Evolutionary conservation across 306 rosid species (phyloP).

Genomic region (cucumber (Cucumis sativus)): DNA sequence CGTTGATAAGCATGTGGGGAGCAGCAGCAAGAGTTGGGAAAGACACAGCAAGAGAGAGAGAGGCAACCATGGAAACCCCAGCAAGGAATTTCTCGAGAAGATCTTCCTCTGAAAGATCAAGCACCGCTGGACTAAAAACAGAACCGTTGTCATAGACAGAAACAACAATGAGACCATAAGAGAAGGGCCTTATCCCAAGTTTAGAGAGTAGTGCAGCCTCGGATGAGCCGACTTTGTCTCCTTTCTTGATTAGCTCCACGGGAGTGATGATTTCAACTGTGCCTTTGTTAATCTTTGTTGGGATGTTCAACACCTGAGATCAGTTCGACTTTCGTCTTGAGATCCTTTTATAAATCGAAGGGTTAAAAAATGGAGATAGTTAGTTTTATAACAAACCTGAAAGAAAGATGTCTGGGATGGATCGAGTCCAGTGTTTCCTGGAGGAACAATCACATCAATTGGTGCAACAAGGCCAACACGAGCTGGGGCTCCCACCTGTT

Average conservation of each 20-base stretch:
- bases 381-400: constrained; percentile 35
- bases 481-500: constrained; percentile 95
- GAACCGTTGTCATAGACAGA: constrained; percentile 72
- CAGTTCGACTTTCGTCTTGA: background rate
- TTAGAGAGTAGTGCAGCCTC: constrained; percentile 90
- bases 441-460: constrained; percentile 83
- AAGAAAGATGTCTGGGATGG: constrained; percentile 93
- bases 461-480: constrained; percentile 96
- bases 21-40: constrained; percentile 89
- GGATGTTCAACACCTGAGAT: constrained; percentile 69
- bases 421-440: constrained; percentile 90
- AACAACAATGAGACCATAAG: constrained; percentile 73
- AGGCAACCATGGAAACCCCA: constrained; percentile 63
- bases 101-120: constrained; percentile 71
- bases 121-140: constrained; percentile 73
- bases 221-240: constrained; percentile 85
- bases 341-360: background rate
- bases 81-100: constrained; percentile 49
- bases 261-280: constrained; percentile 89
- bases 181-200: constrained; percentile 89
- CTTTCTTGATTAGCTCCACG: constrained; percentile 87
- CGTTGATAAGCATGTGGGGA: constrained; percentile 66
- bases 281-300: constrained; percentile 89
- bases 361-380: background rate
- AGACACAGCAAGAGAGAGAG: constrained; percentile 53